A percentile compares a stretch with the other conserved stretches of the same genome.
Conservation (phyloP, 176 grass and related monocot species). For the Chrysopogon serrulatus region DNA sequence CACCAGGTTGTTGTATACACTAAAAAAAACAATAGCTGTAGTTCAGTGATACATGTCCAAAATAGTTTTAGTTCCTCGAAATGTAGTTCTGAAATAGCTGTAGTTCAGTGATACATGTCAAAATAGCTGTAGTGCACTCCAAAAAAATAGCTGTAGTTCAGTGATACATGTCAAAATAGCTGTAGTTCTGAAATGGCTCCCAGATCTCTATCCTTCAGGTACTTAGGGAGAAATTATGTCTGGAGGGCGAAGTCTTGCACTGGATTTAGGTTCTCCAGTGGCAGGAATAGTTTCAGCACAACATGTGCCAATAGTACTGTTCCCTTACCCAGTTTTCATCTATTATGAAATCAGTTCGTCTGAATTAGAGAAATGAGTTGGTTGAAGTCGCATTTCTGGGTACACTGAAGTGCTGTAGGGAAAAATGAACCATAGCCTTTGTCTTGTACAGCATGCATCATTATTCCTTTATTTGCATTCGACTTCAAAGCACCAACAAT, state of each 20-base stretch:
- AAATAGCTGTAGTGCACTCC: too few relatives aligned
- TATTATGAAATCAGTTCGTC: background rate
- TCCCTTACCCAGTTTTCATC: background rate
- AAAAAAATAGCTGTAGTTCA: background rate
- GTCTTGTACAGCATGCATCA: background rate
- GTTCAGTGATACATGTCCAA: background rate
- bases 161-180: background rate
- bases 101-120: too few relatives aligned
- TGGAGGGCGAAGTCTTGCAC: background rate
- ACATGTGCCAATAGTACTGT: background rate
- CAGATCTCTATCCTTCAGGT: background rate
- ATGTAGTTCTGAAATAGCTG: too few relatives aligned
- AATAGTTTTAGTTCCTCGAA: background rate
- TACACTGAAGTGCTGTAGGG: background rate
- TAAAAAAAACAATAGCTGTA: too few relatives aligned
- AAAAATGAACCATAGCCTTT: background rate
- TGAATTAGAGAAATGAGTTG: background rate
- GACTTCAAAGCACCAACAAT: slow-evolving; percentile 9
- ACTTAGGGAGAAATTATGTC: background rate
- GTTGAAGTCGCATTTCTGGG: background rate
- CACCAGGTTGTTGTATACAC: too few relatives aligned
- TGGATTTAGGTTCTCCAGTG: background rate
- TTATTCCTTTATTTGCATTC: background rate
- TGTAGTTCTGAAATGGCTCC: background rate
- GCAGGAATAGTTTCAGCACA: background rate